Evolutionary conservation across 2,329 filamentous ascomycete genomes (phyloP), one percentile per base, ranked within the genome.

Genomic region (Paecilomyces fulvus): DNA sequence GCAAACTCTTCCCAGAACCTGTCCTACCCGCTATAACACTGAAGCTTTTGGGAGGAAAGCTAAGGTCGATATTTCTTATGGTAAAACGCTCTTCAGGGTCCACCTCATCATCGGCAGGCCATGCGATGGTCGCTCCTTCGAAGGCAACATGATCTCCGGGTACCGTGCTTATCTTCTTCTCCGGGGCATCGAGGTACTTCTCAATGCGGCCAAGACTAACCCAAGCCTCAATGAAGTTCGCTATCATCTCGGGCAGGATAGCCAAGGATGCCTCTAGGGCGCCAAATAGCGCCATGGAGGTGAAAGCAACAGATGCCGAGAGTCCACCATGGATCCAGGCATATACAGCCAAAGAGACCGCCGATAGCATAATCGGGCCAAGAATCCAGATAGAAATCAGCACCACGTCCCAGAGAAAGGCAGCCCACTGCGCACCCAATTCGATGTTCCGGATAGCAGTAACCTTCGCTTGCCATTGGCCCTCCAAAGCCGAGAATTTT

Each of bases 401-500:
- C 20, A 80, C 75, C 1, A 82, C 79, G 65, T 91, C 87, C 48
- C 79, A 81, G 51, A 80, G 65, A 63, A 89, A 91, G 1, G 84
- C 80, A 43, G 75, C 78, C 83, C 87, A 89, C 33, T 89, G 79
- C 21, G 82, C 83, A 4, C 73, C 70, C 9, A 92, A 78, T 67
- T 92, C 89, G 51, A 79, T 81, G 49, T 85, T 80, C 64, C 89
- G 79, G 7, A 85, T 82, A 59, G 80, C 70, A 59, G 79, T 71
- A 67, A 94, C 88, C 59, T 85, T 87, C 14, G 79, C 77, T 67
- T 90, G 83, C 89, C 89, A 92, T 62, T 88, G 83, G 20, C 77
- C 73, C 69, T 92, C 89, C 1, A 90, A 73, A 0, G 89, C 89
- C 0, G 88, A 88, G 63, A 92, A 91, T 65, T 94, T 94, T 73